These are phyloP conservation scores for Acanthamoeba royreba DNA, from an alignment of 208 protist species.

Conservation along the genomic window DNA sequence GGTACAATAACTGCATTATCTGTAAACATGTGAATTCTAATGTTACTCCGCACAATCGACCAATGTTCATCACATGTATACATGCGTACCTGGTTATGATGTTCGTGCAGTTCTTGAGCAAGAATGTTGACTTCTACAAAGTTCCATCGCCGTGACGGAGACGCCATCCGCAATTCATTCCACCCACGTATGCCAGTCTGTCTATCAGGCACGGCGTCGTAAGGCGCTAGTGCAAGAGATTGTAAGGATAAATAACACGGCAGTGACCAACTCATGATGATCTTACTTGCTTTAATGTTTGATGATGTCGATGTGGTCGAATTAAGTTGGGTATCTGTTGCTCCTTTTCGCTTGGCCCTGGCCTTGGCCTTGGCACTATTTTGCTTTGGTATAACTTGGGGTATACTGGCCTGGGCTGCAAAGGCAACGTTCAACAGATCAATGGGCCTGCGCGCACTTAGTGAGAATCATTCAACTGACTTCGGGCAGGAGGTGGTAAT, in stretches of 20 bases:
- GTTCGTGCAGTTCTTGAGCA: neutral
- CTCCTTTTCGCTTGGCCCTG: no score
- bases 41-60: neutral
- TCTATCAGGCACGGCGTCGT: conserved; percentile 33
- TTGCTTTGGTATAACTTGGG: neutral
- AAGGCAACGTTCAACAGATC: conserved; percentile 72
- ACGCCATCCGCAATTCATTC: neutral
- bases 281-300: no score
- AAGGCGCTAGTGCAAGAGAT: neutral
- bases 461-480: no score
- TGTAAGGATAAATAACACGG: neutral
- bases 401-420: neutral
- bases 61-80: no score
- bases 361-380: neutral
- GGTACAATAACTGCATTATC: conserved; percentile 12
- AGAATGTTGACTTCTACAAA: conserved; percentile 41
- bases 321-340: neutral
- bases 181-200: conserved; percentile 33
- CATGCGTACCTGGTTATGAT: conserved; percentile 31
- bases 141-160: neutral
- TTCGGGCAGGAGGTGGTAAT: no score
- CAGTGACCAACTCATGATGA: no score
- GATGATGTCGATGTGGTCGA: no score
- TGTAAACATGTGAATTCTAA: no score
- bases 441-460: conserved; percentile 57